Percentiles rank a stretch among this genome's conserved stretches.
Conservation (phyloP, 140 eudicot species). For the Stevia rebaudiana region DNA sequence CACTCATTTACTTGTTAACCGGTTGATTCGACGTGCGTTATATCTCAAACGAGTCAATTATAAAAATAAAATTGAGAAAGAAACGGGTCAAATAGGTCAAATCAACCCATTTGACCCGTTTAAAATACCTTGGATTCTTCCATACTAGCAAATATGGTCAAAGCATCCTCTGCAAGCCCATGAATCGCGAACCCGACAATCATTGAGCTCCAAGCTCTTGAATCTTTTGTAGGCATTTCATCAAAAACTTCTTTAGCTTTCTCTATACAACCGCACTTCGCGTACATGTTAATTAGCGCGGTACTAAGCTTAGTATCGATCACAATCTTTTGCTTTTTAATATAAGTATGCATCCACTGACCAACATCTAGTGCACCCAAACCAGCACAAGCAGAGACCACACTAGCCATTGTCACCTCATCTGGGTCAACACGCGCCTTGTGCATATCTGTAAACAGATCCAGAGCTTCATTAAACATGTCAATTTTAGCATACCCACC, state of each 20-base stretch:
- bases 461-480: conserved; percentile 33
- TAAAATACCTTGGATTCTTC: conserved; percentile 38
- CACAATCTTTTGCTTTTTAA: conserved; percentile 27
- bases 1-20: too few relatives aligned
- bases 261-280: conserved; percentile 64
- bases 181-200: conserved; percentile 45
- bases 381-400: conserved; percentile 52
- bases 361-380: conserved; percentile 48
- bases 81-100: background rate
- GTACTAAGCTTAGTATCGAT: conserved; percentile 32
- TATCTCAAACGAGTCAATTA: background rate
- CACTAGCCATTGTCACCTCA: conserved; percentile 47
- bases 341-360: conserved; percentile 41
- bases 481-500: conserved; percentile 44
- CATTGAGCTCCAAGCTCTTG: conserved; percentile 72
- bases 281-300: conserved; percentile 54
- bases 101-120: background rate
- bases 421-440: conserved; percentile 35
- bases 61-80: background rate
- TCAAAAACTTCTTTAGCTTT: conserved; percentile 57
- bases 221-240: conserved; percentile 46
- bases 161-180: conserved; percentile 42
- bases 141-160: conserved; percentile 31
- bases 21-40: background rate
- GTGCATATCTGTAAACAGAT: conserved; percentile 41